Percentiles rank a stretch among this genome's conserved stretches.
phyloP scores from a whole-genome alignment of 352 stramenopile species.

The Globisporangium radiosum region DNA sequence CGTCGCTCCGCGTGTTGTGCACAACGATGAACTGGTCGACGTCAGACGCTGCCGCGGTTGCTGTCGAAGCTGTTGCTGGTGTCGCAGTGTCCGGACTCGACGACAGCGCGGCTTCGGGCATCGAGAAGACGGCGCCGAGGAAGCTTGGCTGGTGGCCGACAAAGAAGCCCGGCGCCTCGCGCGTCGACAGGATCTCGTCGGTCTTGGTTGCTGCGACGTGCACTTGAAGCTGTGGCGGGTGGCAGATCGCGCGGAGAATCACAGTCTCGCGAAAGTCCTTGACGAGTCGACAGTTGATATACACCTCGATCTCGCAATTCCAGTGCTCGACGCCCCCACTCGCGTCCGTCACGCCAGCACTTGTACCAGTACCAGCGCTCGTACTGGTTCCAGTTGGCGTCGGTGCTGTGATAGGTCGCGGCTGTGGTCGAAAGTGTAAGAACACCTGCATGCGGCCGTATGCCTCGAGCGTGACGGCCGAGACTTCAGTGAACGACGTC shows the following conservation, averaged over 20 bases:
- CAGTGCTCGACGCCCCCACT: constrained; percentile 34
- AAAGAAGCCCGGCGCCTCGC: constrained; percentile 14
- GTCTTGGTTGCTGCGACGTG: constrained; percentile 44
- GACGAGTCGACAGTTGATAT: constrained; percentile 82
- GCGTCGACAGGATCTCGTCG: constrained; percentile 23
- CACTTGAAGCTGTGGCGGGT: constrained; percentile 70
- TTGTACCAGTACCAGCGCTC: background rate
- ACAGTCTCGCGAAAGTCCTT: constrained; percentile 87
- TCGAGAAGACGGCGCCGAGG: constrained; percentile 72
- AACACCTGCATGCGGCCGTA: constrained; percentile 79
- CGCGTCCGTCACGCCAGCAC: background rate
- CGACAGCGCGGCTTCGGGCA: constrained; percentile 59
- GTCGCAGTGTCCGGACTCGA: constrained; percentile 25
- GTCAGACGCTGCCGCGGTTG: constrained; percentile 23
- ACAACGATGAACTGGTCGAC: constrained; percentile 72
- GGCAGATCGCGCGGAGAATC: constrained; percentile 68
- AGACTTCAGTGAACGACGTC: constrained; percentile 80
- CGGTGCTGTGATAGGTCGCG: constrained; percentile 15
- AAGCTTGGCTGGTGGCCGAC: constrained; percentile 65
- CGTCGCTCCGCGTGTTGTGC: constrained; percentile 61
- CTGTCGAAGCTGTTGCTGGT: background rate
- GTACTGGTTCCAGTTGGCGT: background rate
- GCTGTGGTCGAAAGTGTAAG: constrained; percentile 78
- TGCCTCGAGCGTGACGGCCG: constrained; percentile 62
- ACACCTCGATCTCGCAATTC: constrained; percentile 83